These are phyloP conservation scores for Microdochium bolleyi DNA, from an alignment of 2,329 filamentous ascomycete species.

Conservation along the genomic window DNA sequence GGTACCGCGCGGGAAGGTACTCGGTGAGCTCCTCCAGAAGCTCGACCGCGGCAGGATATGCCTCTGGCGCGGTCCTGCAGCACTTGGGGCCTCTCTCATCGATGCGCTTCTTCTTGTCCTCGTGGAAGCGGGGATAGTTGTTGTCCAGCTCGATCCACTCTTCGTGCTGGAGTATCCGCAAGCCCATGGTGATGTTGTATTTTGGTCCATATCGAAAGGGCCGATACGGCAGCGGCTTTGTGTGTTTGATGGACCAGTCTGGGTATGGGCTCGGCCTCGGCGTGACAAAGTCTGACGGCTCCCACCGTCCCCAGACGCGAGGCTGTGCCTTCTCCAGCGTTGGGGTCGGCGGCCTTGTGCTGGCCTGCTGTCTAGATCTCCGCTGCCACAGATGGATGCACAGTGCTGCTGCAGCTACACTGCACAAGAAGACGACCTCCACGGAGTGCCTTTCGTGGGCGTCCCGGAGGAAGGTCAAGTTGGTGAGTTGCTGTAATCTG, in stretches of 20 bases:
- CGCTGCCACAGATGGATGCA: not conserved
- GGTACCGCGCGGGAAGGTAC: slow-evolving; percentile 71
- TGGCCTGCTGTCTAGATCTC: not conserved
- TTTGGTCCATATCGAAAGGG: slow-evolving; percentile 72
- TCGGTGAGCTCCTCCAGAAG: slow-evolving; percentile 63
- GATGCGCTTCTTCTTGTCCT: slow-evolving; percentile 62
- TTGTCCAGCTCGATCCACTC: slow-evolving; percentile 86
- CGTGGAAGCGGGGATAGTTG: slow-evolving; percentile 65
- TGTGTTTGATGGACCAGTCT: slow-evolving; percentile 59
- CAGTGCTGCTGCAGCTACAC: not conserved
- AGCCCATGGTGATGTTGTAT: slow-evolving; percentile 70
- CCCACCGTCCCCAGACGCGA: slow-evolving; percentile 37
- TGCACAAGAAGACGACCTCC: not conserved
- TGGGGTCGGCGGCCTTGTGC: not conserved
- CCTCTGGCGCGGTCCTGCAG: slow-evolving; percentile 60
- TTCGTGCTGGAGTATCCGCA: slow-evolving; percentile 60
- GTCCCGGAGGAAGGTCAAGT: not conserved
- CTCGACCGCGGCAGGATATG: slow-evolving; percentile 65
- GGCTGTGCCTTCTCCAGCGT: not conserved
- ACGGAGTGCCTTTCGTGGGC: not conserved
- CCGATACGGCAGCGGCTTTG: slow-evolving; percentile 68
- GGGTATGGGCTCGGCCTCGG: slow-evolving; percentile 55
- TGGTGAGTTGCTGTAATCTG: not conserved
- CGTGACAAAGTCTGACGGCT: slow-evolving; percentile 47
- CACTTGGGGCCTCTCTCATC: slow-evolving; percentile 58